Conservation (phyloP, 2,329 filamentous ascomycete genomes). For the Mycocentrospora acerina region DNA sequence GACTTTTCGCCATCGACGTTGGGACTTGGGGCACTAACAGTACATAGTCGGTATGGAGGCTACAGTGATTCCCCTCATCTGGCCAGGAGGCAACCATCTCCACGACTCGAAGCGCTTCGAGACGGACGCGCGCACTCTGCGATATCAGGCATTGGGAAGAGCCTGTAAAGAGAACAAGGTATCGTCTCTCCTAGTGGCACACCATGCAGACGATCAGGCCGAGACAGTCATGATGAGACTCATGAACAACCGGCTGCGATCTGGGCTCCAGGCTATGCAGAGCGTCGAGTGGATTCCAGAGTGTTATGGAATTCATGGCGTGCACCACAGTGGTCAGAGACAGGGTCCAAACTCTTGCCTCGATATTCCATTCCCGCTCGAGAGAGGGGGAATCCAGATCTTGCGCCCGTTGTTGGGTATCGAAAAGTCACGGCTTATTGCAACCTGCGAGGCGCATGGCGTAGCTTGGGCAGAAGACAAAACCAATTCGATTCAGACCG, state of each 20-base stretch:
- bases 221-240: conserved; percentile 87
- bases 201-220: conserved; percentile 88
- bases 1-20: conserved; percentile 1
- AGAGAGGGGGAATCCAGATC: conserved; percentile 66
- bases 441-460: conserved; percentile 68
- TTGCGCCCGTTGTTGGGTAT: conserved; percentile 71
- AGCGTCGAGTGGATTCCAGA: conserved; percentile 73
- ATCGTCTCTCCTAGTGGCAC: conserved; percentile 70
- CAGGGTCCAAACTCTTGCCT: conserved; percentile 8
- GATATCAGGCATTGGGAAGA: conserved; percentile 70
- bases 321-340: conserved; percentile 50
- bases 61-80: conserved; percentile 41
- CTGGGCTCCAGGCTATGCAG: conserved; percentile 73
- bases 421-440: conserved; percentile 70
- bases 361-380: conserved; percentile 45
- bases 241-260: conserved; percentile 63
- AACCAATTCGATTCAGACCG: conserved; percentile 75
- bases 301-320: conserved; percentile 72
- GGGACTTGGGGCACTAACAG: conserved; percentile 9
- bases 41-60: conserved; percentile 30
- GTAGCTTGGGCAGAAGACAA: conserved; percentile 80
- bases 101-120: conserved; percentile 67
- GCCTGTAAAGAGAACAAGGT: conserved; percentile 58
- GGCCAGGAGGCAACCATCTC: conserved; percentile 41
- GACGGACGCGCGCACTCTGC: conserved; percentile 68